phyloP scores from a whole-genome alignment of 2,329 filamentous ascomycete species.

The Fusarium keratoplasticum region DNA sequence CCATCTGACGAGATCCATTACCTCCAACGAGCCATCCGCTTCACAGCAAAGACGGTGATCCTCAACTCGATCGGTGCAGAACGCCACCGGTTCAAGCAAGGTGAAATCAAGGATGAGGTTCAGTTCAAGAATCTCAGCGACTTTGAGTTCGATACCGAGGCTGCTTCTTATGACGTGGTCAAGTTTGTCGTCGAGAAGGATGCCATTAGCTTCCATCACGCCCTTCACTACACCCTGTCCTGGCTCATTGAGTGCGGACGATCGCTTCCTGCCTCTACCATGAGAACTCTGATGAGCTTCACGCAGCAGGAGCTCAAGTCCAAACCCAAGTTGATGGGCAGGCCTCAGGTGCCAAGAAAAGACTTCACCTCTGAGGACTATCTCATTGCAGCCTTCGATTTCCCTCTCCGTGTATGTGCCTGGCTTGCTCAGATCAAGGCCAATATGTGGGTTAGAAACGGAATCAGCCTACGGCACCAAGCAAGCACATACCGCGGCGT shows the following conservation, averaged over 20 bases:
- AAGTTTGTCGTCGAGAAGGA: conserved; percentile 90
- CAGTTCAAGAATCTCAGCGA: conserved; percentile 82
- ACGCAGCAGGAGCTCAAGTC: conserved; percentile 76
- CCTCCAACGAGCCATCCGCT: conserved; percentile 78
- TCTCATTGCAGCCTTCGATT: conserved; percentile 90
- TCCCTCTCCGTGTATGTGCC: conserved; percentile 89
- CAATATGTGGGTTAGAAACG: conserved; percentile 98
- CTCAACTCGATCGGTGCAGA: conserved; percentile 92
- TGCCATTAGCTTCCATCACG: conserved; percentile 96
- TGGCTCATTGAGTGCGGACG: conserved; percentile 95
- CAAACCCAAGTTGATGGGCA: conserved; percentile 71
- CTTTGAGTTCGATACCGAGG: conserved; percentile 80
- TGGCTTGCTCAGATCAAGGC: conserved; percentile 99
- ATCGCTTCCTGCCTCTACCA: conserved; percentile 73
- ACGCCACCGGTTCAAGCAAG: conserved; percentile 82
- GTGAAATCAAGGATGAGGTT: conserved; percentile 88
- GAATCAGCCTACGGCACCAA: conserved; percentile 94
- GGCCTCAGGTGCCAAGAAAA: conserved; percentile 66
- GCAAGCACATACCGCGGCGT: conserved; percentile 94
- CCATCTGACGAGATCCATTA: conserved; percentile 72
- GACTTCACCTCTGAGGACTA: conserved; percentile 78
- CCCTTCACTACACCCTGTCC: conserved; percentile 93
- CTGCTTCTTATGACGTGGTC: conserved; percentile 75
- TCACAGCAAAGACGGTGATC: conserved; percentile 85
- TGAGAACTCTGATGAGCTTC: conserved; percentile 78